phyloP scores from a whole-genome alignment of 2,329 filamentous ascomycete genomes.

The Ceratocystis smalleyi region DNA sequence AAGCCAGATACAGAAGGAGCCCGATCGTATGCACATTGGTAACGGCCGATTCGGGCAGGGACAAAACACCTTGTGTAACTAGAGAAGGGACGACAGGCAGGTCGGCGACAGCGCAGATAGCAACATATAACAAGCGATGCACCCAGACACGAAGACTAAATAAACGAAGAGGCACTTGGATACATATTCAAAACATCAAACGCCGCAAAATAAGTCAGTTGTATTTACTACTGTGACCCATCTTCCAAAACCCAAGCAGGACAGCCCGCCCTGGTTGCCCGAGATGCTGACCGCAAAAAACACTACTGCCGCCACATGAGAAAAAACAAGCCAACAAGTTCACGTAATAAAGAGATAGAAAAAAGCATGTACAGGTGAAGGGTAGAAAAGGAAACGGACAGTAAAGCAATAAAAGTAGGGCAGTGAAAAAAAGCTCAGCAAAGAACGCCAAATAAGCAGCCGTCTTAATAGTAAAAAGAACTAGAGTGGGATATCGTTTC shows the following conservation, averaged over 20 bases:
- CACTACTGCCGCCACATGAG: neutral
- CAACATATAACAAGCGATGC: no score
- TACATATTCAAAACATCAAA: no score
- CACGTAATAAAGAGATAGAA: neutral
- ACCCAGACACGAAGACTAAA: no score
- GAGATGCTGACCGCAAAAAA: neutral
- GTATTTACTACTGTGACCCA: neutral
- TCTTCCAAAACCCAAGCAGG: neutral
- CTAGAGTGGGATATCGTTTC: conserved; percentile 3
- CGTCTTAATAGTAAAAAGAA: neutral
- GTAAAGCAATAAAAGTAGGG: neutral
- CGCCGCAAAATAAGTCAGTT: neutral
- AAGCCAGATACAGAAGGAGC: neutral
- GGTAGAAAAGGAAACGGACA: neutral
- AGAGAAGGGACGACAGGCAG: neutral
- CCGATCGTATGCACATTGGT: neutral
- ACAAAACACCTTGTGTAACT: neutral
- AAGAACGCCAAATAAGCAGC: neutral
- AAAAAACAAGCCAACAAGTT: neutral
- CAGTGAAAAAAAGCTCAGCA: neutral
- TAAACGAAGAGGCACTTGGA: no score
- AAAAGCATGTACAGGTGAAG: neutral
- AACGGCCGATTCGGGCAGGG: neutral
- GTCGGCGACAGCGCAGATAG: no score
- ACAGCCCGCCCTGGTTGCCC: neutral